phyloP scores from a whole-genome alignment of 1,284 basidiomycete species.

The Marasmius tenuissimus region DNA sequence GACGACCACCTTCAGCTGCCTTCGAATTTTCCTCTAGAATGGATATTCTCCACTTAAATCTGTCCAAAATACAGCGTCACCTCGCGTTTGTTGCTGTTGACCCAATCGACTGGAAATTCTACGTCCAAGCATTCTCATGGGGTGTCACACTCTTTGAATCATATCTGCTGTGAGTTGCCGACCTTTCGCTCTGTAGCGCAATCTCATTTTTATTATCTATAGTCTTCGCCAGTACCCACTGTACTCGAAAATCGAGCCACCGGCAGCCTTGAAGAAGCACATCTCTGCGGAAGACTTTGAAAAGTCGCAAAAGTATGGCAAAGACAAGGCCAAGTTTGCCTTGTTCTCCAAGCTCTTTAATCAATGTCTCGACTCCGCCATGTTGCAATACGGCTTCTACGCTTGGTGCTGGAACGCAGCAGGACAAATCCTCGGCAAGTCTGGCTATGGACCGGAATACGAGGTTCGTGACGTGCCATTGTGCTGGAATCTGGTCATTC shows the following conservation, averaged over 20 bases:
- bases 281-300: conserved; percentile 76
- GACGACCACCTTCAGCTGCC: background rate
- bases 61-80: conserved; percentile 51
- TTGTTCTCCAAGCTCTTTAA: conserved; percentile 75
- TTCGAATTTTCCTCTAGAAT: conserved; percentile 29
- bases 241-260: conserved; percentile 80
- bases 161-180: conserved; percentile 69
- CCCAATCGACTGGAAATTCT: conserved; percentile 69
- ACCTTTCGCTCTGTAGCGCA: conserved; percentile 7
- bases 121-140: conserved; percentile 77
- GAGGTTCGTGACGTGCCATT: conserved; percentile 45
- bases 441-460: conserved; percentile 67
- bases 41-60: conserved; percentile 58
- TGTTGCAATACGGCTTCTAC: conserved; percentile 79
- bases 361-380: conserved; percentile 67
- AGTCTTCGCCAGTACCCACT: conserved; percentile 84
- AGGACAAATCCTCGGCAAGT: conserved; percentile 47
- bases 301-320: conserved; percentile 91
- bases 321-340: conserved; percentile 88
- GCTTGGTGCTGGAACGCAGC: conserved; percentile 75
- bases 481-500: conserved; percentile 1
- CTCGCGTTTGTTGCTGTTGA: conserved; percentile 60
- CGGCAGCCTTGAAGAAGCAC: conserved; percentile 70
- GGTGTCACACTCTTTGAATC: conserved; percentile 81
- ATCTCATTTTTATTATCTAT: background rate